Conservation (phyloP, 495 filamentous ascomycete genomes). For the Hypoxylon perforatum region DNA sequence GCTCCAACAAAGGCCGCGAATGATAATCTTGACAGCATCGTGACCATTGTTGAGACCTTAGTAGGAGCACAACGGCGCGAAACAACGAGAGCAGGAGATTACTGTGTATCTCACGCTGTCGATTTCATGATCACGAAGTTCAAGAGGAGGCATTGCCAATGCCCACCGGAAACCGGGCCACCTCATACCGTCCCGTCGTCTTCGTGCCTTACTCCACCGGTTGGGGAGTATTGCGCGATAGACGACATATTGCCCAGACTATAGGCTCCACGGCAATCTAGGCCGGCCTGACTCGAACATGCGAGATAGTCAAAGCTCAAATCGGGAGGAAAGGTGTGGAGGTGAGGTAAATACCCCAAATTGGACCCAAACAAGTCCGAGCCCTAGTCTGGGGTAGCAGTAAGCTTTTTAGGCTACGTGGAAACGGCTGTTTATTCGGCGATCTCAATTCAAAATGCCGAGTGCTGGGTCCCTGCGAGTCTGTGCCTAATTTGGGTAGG, state of each 20-base stretch:
- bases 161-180: conserved; percentile 12
- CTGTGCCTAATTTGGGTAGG: conserved; percentile 20
- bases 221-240: not conserved
- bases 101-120: too few species aligned
- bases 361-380: conserved; percentile 6
- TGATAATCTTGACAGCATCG: conserved; percentile 19
- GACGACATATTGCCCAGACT: not conserved
- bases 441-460: conserved; percentile 16
- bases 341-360: conserved; percentile 20
- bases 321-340: conserved; percentile 12
- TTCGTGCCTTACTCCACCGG: not conserved
- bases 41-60: not conserved
- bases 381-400: not conserved
- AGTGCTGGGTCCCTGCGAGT: too few species aligned
- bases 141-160: conserved; percentile 1
- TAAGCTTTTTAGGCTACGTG: conserved; percentile 15
- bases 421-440: conserved; percentile 2
- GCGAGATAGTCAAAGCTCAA: not conserved
- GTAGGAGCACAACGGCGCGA: not conserved
- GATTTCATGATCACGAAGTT: not conserved
- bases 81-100: not conserved
- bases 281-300: not conserved
- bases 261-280: conserved; percentile 1
- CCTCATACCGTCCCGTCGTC: not conserved
- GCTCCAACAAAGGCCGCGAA: conserved; percentile 29